Evolutionary conservation across 169 alveolate species (phyloP), one percentile per base, ranked within the genome.

Genomic region (Eimeria sp.): DNA sequence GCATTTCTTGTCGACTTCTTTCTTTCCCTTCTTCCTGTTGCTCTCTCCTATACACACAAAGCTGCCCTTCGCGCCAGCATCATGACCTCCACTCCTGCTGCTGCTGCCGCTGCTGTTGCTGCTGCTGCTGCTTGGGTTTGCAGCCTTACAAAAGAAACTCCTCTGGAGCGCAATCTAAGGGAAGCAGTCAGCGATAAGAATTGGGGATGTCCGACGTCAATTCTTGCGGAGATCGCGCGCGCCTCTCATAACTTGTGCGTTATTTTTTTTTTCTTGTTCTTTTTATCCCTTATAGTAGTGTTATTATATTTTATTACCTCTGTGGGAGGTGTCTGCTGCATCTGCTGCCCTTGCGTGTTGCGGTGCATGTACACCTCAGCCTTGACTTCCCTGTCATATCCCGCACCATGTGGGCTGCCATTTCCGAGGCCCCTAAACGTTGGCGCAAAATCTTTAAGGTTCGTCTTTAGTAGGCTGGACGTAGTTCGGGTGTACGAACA

Each of bases 111-210:
- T 70, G n/a, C 18, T 70, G n/a, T 70, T 70, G 27, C 11, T 75
- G 34, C 54, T 34, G 34, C 18, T 40, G 49, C 61, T 49, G 40
- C 51, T 27, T 82, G 20, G 16, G n/a, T 25, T 6, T 47, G 49
- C 61, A 84, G 93, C 3, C 57, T 86, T 13, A 86, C 93, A 20
- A 63, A 86, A 25, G 93, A 87, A 20, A 63, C 47, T 25, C 98
- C 98, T 25, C 87, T 97, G 51, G 98, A 98, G 95, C 95, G 97
- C 95, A 89, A 95, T 73, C 96, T 98, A 16, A 89, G 94, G 47
- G 99, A 98, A 97, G 98, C 98, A 51, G 97, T 98, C 27, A 89
- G 98, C 45, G 97, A 97, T 80, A 98, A 98, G 43, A 98, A 98
- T 86, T 98, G 99, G 99, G 98, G 98, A 22, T 94, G 98, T 49